Evolutionary conservation across 768 basidiomycete species (phyloP), one percentile per base, ranked within the genome.

Genomic region (Termitomyces sp.): DNA sequence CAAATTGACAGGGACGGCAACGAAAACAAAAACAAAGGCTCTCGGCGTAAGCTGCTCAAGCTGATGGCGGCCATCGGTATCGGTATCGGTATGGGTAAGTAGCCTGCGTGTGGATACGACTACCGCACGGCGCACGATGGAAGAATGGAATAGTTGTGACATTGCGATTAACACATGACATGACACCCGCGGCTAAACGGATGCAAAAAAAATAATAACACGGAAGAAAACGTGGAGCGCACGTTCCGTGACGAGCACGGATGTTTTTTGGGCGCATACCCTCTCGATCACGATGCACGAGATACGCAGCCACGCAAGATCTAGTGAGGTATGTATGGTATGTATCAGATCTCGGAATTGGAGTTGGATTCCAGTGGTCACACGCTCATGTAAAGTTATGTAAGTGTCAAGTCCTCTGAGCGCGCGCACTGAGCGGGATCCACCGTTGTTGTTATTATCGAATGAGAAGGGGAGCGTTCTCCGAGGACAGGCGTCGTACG

Each of bases 201-300:
- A 62, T 53, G 57, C 61, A 62, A 62, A 60, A 48, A 25, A 25
- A 25, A 25, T 25, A 25, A 25, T 25, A 25, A 25, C 25, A 25
- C 25, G 25, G 25, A 36, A 9, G 31, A 29, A 43, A 43, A 43
- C 17, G 38, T 40, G 38, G 38, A 4, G 15, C 40, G 11, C 63
- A 60, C 63, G 63, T 63, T 63, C 62, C 48, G 37, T 56, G 54
- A 53, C 57, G 61, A 58, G 50, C 40, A 15, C 49, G 50, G 32
- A 46, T 7, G 43, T 46, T 14, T 56, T 56, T 17, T 25, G 25
- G 25, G 25, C 25, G 1, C 25, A 25, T 25, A 25, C 25, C 52
- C 45, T 43, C 43, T 59, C 55, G 58, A 63, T 60, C 63, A 58
- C 58, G 55, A 53, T 60, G 56, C 25, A 25, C 25, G 25, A 25